These are phyloP conservation scores for Mucor sp. DNA, from an alignment of 371 early-diverging fungal genomes.

Conservation along the genomic window DNA sequence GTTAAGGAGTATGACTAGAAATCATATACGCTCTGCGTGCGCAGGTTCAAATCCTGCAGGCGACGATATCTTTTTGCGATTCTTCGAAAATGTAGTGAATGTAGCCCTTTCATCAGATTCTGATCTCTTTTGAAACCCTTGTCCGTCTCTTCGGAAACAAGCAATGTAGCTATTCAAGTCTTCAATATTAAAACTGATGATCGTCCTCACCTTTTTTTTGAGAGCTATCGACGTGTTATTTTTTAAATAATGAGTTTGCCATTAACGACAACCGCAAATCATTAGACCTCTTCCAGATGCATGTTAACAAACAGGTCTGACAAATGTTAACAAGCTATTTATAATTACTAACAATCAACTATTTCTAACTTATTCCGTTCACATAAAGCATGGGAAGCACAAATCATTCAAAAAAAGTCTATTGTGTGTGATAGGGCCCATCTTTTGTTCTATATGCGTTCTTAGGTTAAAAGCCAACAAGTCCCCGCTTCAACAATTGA, in stretches of 20 bases:
- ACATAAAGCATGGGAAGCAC: not conserved
- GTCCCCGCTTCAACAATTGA: not conserved
- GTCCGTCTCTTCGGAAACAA: not conserved
- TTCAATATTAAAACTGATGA: no score
- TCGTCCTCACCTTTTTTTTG: no score
- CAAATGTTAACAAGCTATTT: not conserved
- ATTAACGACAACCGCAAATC: not conserved
- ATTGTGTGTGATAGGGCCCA: not conserved
- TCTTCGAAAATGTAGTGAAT: not conserved
- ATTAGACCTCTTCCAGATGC: not conserved
- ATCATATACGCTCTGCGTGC: conserved; percentile 19
- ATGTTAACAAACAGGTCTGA: not conserved
- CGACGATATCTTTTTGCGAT: conserved; percentile 11
- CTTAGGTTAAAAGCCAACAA: not conserved
- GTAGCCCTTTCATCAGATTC: not conserved
- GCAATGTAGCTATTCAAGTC: not conserved
- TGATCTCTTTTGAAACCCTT: no score
- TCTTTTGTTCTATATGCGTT: not conserved
- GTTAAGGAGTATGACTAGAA: conserved; percentile 16
- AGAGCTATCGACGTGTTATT: no score
- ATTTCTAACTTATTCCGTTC: not conserved
- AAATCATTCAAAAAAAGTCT: not conserved
- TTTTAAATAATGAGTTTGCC: no score
- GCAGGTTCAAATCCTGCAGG: conserved; percentile 27
- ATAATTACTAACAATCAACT: not conserved